phyloP scores from a whole-genome alignment of 2,329 filamentous ascomycete species.

The Stenocarpella maydis region DNA sequence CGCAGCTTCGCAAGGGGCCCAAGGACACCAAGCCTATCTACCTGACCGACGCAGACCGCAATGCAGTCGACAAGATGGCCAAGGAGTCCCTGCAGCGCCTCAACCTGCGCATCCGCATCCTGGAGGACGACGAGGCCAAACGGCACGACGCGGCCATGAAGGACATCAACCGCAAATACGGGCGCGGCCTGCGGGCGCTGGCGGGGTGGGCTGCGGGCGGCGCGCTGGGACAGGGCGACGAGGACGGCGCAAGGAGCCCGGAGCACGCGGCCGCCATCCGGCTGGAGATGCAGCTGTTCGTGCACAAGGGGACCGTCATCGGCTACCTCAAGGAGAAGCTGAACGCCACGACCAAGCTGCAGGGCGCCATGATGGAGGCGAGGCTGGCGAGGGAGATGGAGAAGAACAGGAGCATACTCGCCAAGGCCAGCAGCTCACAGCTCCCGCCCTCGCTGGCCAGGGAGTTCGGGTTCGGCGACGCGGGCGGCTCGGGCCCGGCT shows the following conservation, averaged over 20 bases:
- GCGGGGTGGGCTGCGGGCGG: constrained; percentile 74
- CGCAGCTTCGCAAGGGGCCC: constrained; percentile 55
- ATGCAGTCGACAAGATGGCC: constrained; percentile 86
- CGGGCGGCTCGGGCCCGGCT: background rate
- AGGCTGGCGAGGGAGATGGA: constrained; percentile 85
- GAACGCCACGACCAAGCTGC: constrained; percentile 78
- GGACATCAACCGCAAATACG: constrained; percentile 75
- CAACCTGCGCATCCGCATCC: constrained; percentile 79
- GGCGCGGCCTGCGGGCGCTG: constrained; percentile 68
- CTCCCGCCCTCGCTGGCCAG: constrained; percentile 39
- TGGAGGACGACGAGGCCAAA: constrained; percentile 83
- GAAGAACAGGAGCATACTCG: constrained; percentile 85
- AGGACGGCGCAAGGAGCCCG: constrained; percentile 54
- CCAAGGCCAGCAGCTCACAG: constrained; percentile 64
- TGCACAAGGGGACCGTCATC: constrained; percentile 82
- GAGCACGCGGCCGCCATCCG: constrained; percentile 80
- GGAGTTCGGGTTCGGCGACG: constrained; percentile 33
- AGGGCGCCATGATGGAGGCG: constrained; percentile 93
- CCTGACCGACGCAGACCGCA: constrained; percentile 82
- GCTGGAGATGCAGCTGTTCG: constrained; percentile 68
- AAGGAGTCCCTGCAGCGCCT: constrained; percentile 87
- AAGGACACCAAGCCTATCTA: constrained; percentile 55
- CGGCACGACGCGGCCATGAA: constrained; percentile 78
- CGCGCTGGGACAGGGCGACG: constrained; percentile 44
- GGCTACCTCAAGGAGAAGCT: constrained; percentile 81